Base-by-base conservation (phyloP, 345 rosid species). In the Populus nigra region DNA sequence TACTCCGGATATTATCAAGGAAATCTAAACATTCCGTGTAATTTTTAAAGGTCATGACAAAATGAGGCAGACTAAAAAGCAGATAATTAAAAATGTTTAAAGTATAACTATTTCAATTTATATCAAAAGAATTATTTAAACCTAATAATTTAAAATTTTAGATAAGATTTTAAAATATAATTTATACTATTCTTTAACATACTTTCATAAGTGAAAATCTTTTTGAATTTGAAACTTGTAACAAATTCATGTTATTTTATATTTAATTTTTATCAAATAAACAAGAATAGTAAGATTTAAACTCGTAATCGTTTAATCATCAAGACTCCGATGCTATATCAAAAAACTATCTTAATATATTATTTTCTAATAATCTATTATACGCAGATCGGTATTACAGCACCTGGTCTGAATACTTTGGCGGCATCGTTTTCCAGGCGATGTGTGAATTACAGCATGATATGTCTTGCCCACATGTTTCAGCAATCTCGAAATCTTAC, bases 391-490 rank as follows among this genome's bases (percentile, higher is more conserved):
- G n/a, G n/a, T n/a, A n/a, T n/a, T n/a, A n/a, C n/a, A n/a, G 89
- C 72, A 43, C 91, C 91, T 11, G 90, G 88, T 47, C 69, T 69
- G 47, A 87, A 88, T 33, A 83, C 87, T 77, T 77, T 86, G 70
- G 90, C 90, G 29, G 88, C 88, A 20, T 88, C 3, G 88, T 86
- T 87, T 89, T 76, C 91, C 88, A 0, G 79, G 53, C 73, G 29
- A 49, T 49, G 83, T 8, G 80, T 81, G 27, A 47, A 83, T 75
- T 83, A 68, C 39, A 88, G 83, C 77, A 82, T 87, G 72, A 53
- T 86, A 85, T 86, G 88, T 83, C 91, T 59, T 88, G 90, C 68
- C 90, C 90, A 17, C 90, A 90, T 68, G 80, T 82, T 43, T 72
- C 88, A 7, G 88, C 80, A 18, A 87, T 85, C 72, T 18, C 86